Conservation (phyloP, 345 rosid species). For the Erodium maritimum region DNA sequence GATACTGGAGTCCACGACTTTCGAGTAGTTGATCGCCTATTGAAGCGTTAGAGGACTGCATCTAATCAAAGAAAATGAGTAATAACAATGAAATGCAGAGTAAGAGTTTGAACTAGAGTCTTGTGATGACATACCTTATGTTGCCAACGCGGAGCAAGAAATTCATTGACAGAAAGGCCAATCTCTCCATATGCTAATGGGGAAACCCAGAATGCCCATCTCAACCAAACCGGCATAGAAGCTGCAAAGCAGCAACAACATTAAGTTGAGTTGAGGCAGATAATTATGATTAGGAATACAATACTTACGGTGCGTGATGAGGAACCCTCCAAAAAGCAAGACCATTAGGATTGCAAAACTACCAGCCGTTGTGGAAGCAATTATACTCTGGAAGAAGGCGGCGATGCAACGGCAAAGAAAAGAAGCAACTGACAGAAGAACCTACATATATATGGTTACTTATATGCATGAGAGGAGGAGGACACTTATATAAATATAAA, state of each 20-base stretch:
- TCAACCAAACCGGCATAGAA: slow-evolving; percentile 58
- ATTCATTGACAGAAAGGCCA: slow-evolving; percentile 54
- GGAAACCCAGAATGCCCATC: slow-evolving; percentile 69
- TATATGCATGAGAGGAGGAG: neutral
- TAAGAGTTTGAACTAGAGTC: neutral
- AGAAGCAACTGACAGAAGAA: slow-evolving; percentile 54
- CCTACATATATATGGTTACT: slow-evolving; percentile 19
- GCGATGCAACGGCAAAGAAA: slow-evolving; percentile 55
- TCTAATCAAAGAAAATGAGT: slow-evolving; percentile 14
- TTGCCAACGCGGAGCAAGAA: slow-evolving; percentile 69
- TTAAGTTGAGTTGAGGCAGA: too few species aligned
- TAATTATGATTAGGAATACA: too few species aligned
- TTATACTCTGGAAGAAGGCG: slow-evolving; percentile 38
- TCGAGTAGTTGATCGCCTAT: slow-evolving; percentile 40
- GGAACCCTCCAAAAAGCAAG: slow-evolving; percentile 51
- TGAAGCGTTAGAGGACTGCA: slow-evolving; percentile 30
- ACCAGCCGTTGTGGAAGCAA: slow-evolving; percentile 37
- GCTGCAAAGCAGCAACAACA: slow-evolving; percentile 39
- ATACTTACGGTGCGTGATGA: slow-evolving; percentile 43
- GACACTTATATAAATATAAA: too few species aligned
- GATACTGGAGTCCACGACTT: slow-evolving; percentile 50
- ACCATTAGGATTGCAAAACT: slow-evolving; percentile 28
- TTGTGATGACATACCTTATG: slow-evolving; percentile 28
- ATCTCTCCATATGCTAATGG: slow-evolving; percentile 63
- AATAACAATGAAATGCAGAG: slow-evolving; percentile 1